Evolutionary conservation across 2,329 filamentous ascomycete genomes (phyloP).

Genomic region (Amauroascus verrucosus): DNA sequence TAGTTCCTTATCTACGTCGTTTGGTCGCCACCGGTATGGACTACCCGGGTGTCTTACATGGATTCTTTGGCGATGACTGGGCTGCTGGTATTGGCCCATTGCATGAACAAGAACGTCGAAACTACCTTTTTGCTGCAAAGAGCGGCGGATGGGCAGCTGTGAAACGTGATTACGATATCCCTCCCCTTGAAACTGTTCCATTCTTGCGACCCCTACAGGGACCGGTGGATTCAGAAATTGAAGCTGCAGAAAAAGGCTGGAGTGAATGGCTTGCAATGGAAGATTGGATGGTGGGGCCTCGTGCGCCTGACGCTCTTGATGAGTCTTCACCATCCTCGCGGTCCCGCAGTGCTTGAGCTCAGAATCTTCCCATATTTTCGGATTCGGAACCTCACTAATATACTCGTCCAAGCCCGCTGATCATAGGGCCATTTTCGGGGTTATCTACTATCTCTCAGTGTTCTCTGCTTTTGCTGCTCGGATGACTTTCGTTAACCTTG

Average conservation of each 20-base stretch:
- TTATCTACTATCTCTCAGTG: background rate
- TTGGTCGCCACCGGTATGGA: slow-evolving; percentile 89
- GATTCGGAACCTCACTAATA: too few relatives aligned
- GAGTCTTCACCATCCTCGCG: slow-evolving; percentile 31
- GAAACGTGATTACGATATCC: slow-evolving; percentile 84
- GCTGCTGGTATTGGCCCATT: slow-evolving; percentile 64
- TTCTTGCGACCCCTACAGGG: slow-evolving; percentile 76
- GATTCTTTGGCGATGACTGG: slow-evolving; percentile 97
- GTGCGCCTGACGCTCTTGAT: slow-evolving; percentile 48
- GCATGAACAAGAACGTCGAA: slow-evolving; percentile 80
- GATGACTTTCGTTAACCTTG: background rate
- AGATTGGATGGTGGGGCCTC: slow-evolving; percentile 93
- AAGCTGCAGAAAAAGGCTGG: slow-evolving; percentile 73
- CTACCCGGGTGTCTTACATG: slow-evolving; percentile 72
- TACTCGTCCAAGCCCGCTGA: too few relatives aligned
- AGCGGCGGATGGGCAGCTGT: slow-evolving; percentile 81
- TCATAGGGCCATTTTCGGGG: background rate
- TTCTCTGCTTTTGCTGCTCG: background rate
- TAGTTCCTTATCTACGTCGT: slow-evolving; percentile 82
- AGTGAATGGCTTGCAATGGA: slow-evolving; percentile 95
- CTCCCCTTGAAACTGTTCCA: slow-evolving; percentile 69
- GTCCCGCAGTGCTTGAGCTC: slow-evolving; percentile 16
- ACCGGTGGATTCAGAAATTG: slow-evolving; percentile 67
- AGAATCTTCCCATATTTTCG: background rate
- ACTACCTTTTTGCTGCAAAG: slow-evolving; percentile 92